phyloP scores from a whole-genome alignment of 2,329 filamentous ascomycete species.

The Sphaerulina vaccinii region DNA sequence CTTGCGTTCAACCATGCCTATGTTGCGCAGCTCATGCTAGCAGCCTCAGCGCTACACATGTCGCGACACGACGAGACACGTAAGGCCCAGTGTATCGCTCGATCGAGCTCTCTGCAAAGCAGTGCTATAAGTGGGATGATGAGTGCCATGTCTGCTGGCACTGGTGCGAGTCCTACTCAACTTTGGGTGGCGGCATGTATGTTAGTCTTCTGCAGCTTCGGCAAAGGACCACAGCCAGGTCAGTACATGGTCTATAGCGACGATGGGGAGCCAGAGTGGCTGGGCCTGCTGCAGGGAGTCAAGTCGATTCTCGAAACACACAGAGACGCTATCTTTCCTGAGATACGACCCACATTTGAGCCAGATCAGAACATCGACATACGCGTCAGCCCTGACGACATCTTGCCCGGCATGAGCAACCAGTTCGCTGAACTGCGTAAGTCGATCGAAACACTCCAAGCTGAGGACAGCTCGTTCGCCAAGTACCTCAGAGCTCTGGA shows the following conservation, averaged over 20 bases:
- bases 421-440: constrained; percentile 11
- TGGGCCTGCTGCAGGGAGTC: constrained; percentile 21
- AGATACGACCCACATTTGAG: neutral
- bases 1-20: constrained; percentile 20
- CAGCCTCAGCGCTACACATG: constrained; percentile 27
- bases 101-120: constrained; percentile 16
- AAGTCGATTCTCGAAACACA: constrained; percentile 17
- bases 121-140: constrained; percentile 24
- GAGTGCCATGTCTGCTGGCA: constrained; percentile 4
- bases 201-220: constrained; percentile 22
- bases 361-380: neutral
- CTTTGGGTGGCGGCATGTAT: constrained; percentile 21
- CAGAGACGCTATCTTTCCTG: constrained; percentile 1
- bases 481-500: constrained; percentile 22
- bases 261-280: constrained; percentile 20
- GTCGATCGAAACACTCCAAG: constrained; percentile 17
- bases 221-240: constrained; percentile 22
- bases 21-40: constrained; percentile 22
- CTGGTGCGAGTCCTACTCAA: constrained; percentile 3
- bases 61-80: constrained; percentile 11
- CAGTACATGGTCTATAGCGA: constrained; percentile 23
- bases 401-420: constrained; percentile 11
- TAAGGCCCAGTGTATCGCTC: constrained; percentile 3
- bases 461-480: constrained; percentile 18
- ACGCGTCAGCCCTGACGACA: constrained; percentile 8